Evolutionary conservation across 1,284 basidiomycete species (phyloP).

Genomic region (Albatrellus sp.): DNA sequence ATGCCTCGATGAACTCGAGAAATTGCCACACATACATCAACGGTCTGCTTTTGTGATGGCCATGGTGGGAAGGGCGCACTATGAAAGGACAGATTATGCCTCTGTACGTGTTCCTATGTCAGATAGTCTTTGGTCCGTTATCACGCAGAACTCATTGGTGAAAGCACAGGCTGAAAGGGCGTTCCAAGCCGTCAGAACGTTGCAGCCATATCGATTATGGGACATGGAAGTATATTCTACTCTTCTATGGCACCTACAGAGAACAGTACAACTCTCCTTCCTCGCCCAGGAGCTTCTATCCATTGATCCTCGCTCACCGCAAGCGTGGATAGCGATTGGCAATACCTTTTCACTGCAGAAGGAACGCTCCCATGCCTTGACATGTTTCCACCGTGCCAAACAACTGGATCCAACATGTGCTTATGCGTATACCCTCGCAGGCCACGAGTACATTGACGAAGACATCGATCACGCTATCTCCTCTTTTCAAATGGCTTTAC

Average conservation of each 20-base stretch:
- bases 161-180: slow-evolving; percentile 67
- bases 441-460: slow-evolving; percentile 90
- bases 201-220: slow-evolving; percentile 76
- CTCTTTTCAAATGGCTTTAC: slow-evolving; percentile 83
- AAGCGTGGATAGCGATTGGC: slow-evolving; percentile 90
- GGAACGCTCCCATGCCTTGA: slow-evolving; percentile 81
- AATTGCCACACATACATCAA: slow-evolving; percentile 67
- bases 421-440: slow-evolving; percentile 88
- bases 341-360: slow-evolving; percentile 89
- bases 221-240: slow-evolving; percentile 95
- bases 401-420: slow-evolving; percentile 77
- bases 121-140: slow-evolving; percentile 5
- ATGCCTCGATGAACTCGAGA: slow-evolving; percentile 66
- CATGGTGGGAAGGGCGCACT: slow-evolving; percentile 76
- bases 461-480: slow-evolving; percentile 81
- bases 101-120: slow-evolving; percentile 43
- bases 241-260: slow-evolving; percentile 83
- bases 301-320: slow-evolving; percentile 68
- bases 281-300: slow-evolving; percentile 82
- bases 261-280: slow-evolving; percentile 72
- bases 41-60: slow-evolving; percentile 66
- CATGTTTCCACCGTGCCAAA: slow-evolving; percentile 83
- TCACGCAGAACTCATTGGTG: neutral
- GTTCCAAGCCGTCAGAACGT: slow-evolving; percentile 66
- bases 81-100: slow-evolving; percentile 78